Evolutionary conservation across 1,284 basidiomycete species (phyloP).

Genomic region (Tausonia pullulans): DNA sequence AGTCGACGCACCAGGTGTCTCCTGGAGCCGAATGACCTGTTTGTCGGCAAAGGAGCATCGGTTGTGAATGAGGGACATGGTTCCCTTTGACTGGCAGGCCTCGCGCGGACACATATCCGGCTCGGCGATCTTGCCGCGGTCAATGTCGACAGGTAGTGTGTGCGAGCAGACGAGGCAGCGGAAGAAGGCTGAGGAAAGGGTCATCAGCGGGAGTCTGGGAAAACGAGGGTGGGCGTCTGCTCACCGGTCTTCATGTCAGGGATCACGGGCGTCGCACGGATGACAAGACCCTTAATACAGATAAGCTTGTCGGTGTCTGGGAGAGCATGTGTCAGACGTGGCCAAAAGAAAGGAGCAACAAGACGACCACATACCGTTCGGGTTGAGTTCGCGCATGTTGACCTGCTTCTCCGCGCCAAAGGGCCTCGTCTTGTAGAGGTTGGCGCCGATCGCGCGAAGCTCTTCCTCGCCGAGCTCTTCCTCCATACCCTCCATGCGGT

Average conservation of each 20-base stretch:
- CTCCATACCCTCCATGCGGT: conserved; percentile 54
- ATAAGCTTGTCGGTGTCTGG: conserved; percentile 93
- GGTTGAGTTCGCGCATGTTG: conserved; percentile 87
- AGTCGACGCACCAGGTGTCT: conserved; percentile 54
- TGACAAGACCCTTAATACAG: conserved; percentile 90
- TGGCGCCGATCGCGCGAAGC: conserved; percentile 62
- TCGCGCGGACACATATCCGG: conserved; percentile 84
- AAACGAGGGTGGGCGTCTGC: conserved; percentile 8
- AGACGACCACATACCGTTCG: conserved; percentile 50
- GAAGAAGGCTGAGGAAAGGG: conserved; percentile 65
- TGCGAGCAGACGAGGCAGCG: conserved; percentile 92
- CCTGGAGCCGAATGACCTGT: conserved; percentile 89
- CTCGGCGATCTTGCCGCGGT: conserved; percentile 90
- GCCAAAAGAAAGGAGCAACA: background rate
- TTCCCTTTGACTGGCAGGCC: conserved; percentile 72
- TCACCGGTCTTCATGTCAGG: conserved; percentile 82
- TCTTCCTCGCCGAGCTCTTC: conserved; percentile 63
- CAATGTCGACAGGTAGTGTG: conserved; percentile 88
- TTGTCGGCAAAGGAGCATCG: conserved; percentile 91
- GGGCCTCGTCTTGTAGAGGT: conserved; percentile 83
- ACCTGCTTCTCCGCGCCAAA: conserved; percentile 63
- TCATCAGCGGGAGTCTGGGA: background rate
- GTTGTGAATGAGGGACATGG: conserved; percentile 93
- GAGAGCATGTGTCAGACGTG: background rate
- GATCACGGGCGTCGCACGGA: conserved; percentile 92